These are phyloP conservation scores for Areca catechu DNA, from an alignment of 176 grass and related monocot genomes.

Conservation along the genomic window DNA sequence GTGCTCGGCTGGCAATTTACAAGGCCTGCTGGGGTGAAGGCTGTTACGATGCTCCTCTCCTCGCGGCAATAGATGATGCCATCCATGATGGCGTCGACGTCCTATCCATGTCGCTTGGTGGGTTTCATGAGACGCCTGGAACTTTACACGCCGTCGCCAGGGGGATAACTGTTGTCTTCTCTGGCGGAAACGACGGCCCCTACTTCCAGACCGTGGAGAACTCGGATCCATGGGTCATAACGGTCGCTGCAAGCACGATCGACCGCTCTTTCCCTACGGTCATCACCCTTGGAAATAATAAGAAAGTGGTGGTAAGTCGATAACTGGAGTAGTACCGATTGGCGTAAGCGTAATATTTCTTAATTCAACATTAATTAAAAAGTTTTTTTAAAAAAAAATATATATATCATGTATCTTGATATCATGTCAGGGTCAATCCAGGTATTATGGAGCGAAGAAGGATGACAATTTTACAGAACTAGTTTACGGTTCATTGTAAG, in stretches of 20 bases:
- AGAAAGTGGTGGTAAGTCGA: conserved; percentile 30
- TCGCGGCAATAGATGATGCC: conserved; percentile 40
- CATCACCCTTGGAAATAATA: conserved; percentile 33
- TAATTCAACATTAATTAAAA: fast-evolving
- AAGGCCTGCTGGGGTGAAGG: conserved; percentile 25
- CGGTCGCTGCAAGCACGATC: conserved; percentile 41
- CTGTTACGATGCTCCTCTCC: not conserved
- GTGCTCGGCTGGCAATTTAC: conserved; percentile 37
- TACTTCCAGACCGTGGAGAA: conserved; percentile 18
- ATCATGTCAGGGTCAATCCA: conserved; percentile 2
- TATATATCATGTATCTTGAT: not conserved
- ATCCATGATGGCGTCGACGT: conserved; percentile 59
- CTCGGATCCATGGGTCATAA: conserved; percentile 32
- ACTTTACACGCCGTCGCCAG: conserved; percentile 41
- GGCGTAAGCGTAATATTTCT: no score
- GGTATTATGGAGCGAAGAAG: not conserved
- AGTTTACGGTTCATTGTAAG: no score
- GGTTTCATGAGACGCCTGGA: not conserved
- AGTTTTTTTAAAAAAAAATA: no score
- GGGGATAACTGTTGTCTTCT: conserved; percentile 33
- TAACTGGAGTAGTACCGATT: no score
- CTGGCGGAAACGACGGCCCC: conserved; percentile 23
- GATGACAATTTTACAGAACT: no score
- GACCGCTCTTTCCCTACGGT: conserved; percentile 35
- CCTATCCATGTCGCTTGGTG: conserved; percentile 38